Conservation (phyloP, 2,329 filamentous ascomycete genomes). For the Beauveria sp. region DNA sequence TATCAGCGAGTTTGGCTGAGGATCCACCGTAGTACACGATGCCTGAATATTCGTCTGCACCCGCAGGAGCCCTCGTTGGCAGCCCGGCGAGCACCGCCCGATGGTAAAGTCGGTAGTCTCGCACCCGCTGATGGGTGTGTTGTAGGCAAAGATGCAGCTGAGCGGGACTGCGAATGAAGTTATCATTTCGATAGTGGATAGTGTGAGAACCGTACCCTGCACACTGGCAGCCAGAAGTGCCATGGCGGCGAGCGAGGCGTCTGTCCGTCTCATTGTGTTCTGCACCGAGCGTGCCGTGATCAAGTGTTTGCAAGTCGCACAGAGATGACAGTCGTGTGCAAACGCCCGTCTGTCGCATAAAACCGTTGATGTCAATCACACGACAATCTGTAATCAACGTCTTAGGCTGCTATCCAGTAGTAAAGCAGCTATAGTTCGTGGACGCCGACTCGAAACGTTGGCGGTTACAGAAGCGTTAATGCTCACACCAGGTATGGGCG, state of each 20-base stretch:
- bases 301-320: background rate
- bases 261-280: background rate
- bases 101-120: slow-evolving; percentile 26
- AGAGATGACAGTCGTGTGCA: background rate
- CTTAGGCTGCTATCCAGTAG: background rate
- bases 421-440: slow-evolving; percentile 4
- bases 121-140: slow-evolving; percentile 32
- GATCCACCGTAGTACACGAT: slow-evolving; percentile 20
- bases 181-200: slow-evolving; percentile 35
- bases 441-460: background rate
- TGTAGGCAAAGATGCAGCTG: slow-evolving; percentile 35
- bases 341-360: background rate
- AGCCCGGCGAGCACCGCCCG: slow-evolving; percentile 31
- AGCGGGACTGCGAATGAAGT: slow-evolving; percentile 28
- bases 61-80: slow-evolving; percentile 22
- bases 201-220: slow-evolving; percentile 15
- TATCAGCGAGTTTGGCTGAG: slow-evolving; percentile 26
- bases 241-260: background rate
- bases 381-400: background rate
- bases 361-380: background rate
- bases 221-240: background rate
- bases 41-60: slow-evolving; percentile 23
- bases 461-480: background rate
- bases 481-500: background rate
- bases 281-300: background rate